Conservation (phyloP, 352 stramenopile genomes). For the Phytophthora hybrid region DNA sequence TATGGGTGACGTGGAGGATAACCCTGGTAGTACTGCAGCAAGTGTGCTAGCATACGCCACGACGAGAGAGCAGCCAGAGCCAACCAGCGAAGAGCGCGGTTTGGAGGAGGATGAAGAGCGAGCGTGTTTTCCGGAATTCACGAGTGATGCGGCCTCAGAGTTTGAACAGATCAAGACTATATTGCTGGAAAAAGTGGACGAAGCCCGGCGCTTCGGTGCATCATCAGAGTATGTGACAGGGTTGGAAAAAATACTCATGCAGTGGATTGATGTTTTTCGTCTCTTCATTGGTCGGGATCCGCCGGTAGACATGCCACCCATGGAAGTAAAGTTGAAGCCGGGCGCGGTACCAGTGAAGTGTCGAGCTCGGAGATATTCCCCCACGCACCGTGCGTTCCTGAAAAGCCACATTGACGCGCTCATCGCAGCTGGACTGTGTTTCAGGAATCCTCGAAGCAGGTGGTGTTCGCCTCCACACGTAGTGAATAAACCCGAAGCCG, state of each 20-base stretch:
- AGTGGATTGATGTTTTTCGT: not conserved
- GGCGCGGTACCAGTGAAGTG: conserved; percentile 10
- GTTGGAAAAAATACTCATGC: not conserved
- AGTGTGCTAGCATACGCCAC: too few relatives aligned
- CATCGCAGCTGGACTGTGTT: conserved; percentile 13
- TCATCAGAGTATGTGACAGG: too few relatives aligned
- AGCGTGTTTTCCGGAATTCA: too few relatives aligned
- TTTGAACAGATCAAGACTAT: too few relatives aligned
- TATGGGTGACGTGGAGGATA: too few relatives aligned
- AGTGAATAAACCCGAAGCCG: conserved; percentile 14
- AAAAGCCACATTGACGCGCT: not conserved
- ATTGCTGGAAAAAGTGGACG: too few relatives aligned
- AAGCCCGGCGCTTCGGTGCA: too few relatives aligned
- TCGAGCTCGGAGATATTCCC: conserved; percentile 5
- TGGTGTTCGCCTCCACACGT: conserved; percentile 14
- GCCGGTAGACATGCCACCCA: conserved; percentile 23
- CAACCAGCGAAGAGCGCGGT: too few relatives aligned
- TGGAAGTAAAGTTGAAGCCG: conserved; percentile 12
- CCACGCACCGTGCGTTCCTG: conserved; percentile 2
- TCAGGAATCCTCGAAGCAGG: conserved; percentile 5
- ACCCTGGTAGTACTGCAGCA: too few relatives aligned
- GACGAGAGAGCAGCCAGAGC: too few relatives aligned
- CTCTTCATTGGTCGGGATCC: conserved; percentile 7
- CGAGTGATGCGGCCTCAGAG: too few relatives aligned
- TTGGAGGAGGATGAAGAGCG: too few relatives aligned